Evolutionary conservation across 148 eudicot species (phyloP).

Genomic region (Amaranthus cruentus): DNA sequence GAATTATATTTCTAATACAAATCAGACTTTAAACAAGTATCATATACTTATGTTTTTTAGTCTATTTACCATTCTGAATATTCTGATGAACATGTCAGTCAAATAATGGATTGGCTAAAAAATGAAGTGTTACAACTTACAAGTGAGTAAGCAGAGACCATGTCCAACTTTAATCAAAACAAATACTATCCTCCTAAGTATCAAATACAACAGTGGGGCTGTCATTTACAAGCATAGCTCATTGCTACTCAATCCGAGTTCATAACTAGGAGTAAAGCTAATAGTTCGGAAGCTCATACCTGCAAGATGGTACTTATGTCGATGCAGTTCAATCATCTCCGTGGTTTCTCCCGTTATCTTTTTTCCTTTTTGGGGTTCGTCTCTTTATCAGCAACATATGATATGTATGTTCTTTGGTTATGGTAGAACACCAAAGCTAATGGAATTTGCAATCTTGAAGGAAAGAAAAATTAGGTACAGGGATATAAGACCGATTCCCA

Average conservation of each 20-base stretch:
- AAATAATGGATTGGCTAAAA: background rate
- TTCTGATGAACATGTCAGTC: background rate
- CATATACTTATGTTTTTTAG: background rate
- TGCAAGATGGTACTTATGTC: slow-evolving; percentile 1
- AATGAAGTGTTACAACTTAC: background rate
- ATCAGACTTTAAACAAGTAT: background rate
- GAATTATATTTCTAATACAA: background rate
- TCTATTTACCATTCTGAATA: background rate
- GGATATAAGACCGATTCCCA: slow-evolving; percentile 66
- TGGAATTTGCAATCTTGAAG: slow-evolving; percentile 38
- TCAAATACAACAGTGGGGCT: slow-evolving; percentile 19
- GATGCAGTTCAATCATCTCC: background rate
- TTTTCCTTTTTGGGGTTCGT: background rate
- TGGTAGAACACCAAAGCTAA: slow-evolving; percentile 28
- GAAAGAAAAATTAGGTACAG: slow-evolving; percentile 65
- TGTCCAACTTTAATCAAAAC: background rate
- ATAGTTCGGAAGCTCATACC: slow-evolving; percentile 15
- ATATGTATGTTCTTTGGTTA: background rate
- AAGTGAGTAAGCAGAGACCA: background rate
- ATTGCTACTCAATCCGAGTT: background rate
- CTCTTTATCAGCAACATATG: background rate
- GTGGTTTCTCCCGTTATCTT: slow-evolving; percentile 8
- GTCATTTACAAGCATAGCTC: slow-evolving; percentile 22
- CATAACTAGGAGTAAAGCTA: background rate
- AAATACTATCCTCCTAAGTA: slow-evolving; percentile 7